phyloP scores from a whole-genome alignment of 345 rosid species.

The Kernera saxatilis region DNA sequence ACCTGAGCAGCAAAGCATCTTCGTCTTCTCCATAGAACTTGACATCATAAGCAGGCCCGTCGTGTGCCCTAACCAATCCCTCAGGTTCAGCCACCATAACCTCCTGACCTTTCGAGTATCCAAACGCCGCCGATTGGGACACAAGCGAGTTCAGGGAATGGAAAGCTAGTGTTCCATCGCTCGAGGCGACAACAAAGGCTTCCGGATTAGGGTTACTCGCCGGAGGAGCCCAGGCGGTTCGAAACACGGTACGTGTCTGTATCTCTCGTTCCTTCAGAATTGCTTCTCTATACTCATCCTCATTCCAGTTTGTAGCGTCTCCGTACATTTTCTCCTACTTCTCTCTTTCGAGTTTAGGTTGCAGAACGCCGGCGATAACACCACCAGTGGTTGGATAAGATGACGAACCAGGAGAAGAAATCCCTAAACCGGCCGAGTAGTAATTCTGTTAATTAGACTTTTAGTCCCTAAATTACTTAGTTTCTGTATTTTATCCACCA shows the following conservation, averaged over 20 bases:
- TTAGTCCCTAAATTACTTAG: not conserved
- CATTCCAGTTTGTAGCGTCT: constrained; percentile 82
- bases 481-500: not conserved
- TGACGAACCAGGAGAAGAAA: not conserved
- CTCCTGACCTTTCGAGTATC: constrained; percentile 17
- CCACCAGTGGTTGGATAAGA: not conserved
- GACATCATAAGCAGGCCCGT: constrained; percentile 90
- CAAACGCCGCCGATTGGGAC: constrained; percentile 40
- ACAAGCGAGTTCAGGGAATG: constrained; percentile 66
- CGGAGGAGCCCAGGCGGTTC: constrained; percentile 81
- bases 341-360: constrained; percentile 10
- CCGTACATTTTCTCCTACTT: constrained; percentile 38
- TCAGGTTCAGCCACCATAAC: constrained; percentile 52
- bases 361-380: constrained; percentile 8
- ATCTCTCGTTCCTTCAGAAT: constrained; percentile 64
- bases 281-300: constrained; percentile 59
- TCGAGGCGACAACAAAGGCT: constrained; percentile 58
- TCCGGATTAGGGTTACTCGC: constrained; percentile 44
- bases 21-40: constrained; percentile 72
- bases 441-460: not conserved
- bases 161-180: constrained; percentile 76
- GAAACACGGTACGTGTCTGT: constrained; percentile 61
- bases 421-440: not conserved
- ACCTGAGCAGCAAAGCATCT: constrained; percentile 79
- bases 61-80: constrained; percentile 62